Evolutionary conservation across 306 rosid genomes (phyloP), one percentile per base, ranked within the genome.

Genomic region (peach (Prunus persica)): DNA sequence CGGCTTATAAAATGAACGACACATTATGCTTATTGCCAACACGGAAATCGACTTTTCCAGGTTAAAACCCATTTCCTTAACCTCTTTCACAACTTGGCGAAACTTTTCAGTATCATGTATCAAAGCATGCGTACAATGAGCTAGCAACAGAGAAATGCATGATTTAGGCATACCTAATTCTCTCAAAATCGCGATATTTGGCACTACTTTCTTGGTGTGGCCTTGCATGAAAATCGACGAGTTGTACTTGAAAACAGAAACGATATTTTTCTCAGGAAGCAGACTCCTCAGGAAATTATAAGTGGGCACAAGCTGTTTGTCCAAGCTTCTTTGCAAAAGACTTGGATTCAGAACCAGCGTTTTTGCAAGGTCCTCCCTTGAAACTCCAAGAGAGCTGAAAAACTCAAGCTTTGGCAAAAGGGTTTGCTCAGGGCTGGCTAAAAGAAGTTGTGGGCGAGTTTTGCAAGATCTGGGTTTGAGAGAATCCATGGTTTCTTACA

Each of bases 321-420:
- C 3, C 64, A 85, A 75, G 83, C 91, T 84, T 15, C 12, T 4
- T 2, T 0, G 0, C 3, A 84, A 13, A 12, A 80, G 3, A 6
- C 0, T 0, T 8, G 77, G 49, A 20, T 5, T 22, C 1, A 1
- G 0, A 61, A 25, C 2, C 41, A 87, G 4, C n/a, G 73, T 15
- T 67, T 34, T 68, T 4, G 68, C 76, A 30, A 80, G 49, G 34
- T 80, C 87, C 8, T 76, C 8, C 38, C 61, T 13, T 27, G 83
- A 78, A 72, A 78, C 7, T 16, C 88, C 88, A 30, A 75, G 69
- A 27, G 88, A 82, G 5, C 27, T 80, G 4, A 85, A 58, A 70
- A 80, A 87, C 45, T 71, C 67, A 52, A 82, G 60, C 52, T 82
- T 84, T 22, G 88, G 91, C 82, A 82, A 71, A 43, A 87, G 84